Evolutionary conservation across 495 filamentous ascomycete genomes (phyloP), one percentile per base, ranked within the genome.

Genomic region (Trichoderma reesei): DNA sequence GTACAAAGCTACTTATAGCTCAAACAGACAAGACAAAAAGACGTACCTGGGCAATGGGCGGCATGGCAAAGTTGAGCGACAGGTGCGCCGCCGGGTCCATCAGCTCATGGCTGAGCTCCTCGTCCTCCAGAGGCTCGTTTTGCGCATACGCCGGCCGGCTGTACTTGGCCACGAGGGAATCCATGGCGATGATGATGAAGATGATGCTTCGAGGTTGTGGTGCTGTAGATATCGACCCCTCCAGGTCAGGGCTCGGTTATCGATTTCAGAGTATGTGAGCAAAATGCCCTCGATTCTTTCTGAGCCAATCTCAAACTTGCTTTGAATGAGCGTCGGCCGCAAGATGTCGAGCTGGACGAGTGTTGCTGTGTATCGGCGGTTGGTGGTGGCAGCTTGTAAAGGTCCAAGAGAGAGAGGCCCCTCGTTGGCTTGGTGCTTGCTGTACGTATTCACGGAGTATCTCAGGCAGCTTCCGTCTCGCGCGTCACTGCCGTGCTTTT

Each of bases 161-260:
- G 82, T 98, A 98, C 73, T 86, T 88, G 68, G 92, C 86, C 60
- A 98, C 89, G 74, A 98, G 83, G 69, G 91, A 85, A 78, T 98
- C 92, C 94, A 98, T 65, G 14, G 11, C 54, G 31, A 41, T 39
- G 59, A 20, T 8, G 31, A 20, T 39, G 37, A 10, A 4, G 37
- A 10, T 39, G 37, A 10, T 39, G 37, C 4, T 39, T 4, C n/a
- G 11, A 41, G 60, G 11, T 42, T 13, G 14, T 62, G 60, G 11
- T 41, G 60, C 18, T 62, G 54, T 34, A n/a, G 56, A 41, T 39
- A 61, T n/a, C 13, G 16, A 26, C 39, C 39, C 36, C 39, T 18
- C 59, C 36, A 18, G 36, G 16, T n/a, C n/a, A n/a, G n/a, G n/a
- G n/a, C n/a, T n/a, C n/a, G n/a, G n/a, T n/a, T n/a, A n/a, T n/a